These are phyloP conservation scores for Picea sitchensis DNA, from an alignment of 75 land plant species.

Conservation along the genomic window DNA sequence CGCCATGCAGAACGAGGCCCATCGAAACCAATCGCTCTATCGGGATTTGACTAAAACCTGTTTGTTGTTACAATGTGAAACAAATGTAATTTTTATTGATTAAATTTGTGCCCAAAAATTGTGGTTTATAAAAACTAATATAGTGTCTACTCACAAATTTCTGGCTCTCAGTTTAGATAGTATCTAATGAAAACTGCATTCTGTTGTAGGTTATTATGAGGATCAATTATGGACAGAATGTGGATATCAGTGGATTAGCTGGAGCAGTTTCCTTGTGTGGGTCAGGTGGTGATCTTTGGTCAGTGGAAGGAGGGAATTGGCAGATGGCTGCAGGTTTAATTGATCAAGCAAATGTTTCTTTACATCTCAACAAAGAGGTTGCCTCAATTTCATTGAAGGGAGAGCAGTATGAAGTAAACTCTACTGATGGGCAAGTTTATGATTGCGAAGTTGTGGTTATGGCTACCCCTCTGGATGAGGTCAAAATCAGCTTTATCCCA, in stretches of 20 bases:
- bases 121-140: not conserved
- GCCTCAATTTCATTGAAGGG: slow-evolving; percentile 44
- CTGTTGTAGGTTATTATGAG: slow-evolving; percentile 67
- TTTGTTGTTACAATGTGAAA: too few relatives aligned
- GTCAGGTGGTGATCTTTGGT: slow-evolving; percentile 85
- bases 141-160: not conserved
- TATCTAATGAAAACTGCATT: not conserved
- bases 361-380: slow-evolving; percentile 64
- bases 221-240: slow-evolving; percentile 96
- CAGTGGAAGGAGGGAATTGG: slow-evolving; percentile 94
- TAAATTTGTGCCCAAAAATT: not conserved
- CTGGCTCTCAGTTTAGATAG: not conserved
- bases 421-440: slow-evolving; percentile 46
- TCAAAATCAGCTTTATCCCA: slow-evolving; percentile 66
- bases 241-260: slow-evolving; percentile 88
- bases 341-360: slow-evolving; percentile 55
- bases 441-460: slow-evolving; percentile 68
- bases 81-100: not conserved
- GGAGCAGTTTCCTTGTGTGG: slow-evolving; percentile 96
- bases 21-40: too few relatives aligned
- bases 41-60: too few relatives aligned
- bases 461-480: slow-evolving; percentile 90
- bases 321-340: slow-evolving; percentile 91
- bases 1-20: too few relatives aligned
- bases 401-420: slow-evolving; percentile 54